Evolutionary conservation across 768 basidiomycete species (phyloP).

Genomic region (Chalciporus piperatus): DNA sequence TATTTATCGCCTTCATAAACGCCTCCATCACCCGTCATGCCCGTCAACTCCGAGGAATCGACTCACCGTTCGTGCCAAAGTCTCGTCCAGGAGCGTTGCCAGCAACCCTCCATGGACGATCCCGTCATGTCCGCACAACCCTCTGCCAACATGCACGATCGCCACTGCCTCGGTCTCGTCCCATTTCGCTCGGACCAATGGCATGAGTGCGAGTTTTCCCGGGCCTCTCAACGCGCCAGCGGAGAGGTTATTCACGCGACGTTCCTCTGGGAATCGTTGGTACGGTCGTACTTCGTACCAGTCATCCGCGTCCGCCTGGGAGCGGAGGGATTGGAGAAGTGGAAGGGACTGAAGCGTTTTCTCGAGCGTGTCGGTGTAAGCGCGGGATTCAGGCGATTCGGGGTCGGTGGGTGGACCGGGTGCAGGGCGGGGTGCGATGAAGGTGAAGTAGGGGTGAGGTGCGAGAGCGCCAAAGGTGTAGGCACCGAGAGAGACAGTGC

Average conservation of each 20-base stretch:
- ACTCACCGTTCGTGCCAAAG: constrained; percentile 56
- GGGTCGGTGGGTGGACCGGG: constrained; percentile 61
- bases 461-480: constrained; percentile 63
- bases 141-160: constrained; percentile 80
- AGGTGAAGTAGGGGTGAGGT: constrained; percentile 61
- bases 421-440: constrained; percentile 74
- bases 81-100: constrained; percentile 88
- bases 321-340: constrained; percentile 50
- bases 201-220: constrained; percentile 77
- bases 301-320: constrained; percentile 45
- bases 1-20: constrained; percentile 54
- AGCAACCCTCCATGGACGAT: constrained; percentile 92
- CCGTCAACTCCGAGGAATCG: too few species aligned
- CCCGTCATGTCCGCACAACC: constrained; percentile 90
- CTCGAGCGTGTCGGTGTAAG: constrained; percentile 63
- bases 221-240: constrained; percentile 86
- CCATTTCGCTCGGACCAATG: constrained; percentile 66
- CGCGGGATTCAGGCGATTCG: constrained; percentile 55
- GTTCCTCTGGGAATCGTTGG: constrained; percentile 61
- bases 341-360: constrained; percentile 62
- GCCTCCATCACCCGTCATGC: too few species aligned
- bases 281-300: constrained; percentile 86
- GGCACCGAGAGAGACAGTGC: constrained; percentile 25
- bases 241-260: constrained; percentile 79
- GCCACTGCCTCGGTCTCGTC: constrained; percentile 75